Evolutionary conservation across 2,329 filamentous ascomycete species (phyloP), one percentile per base, ranked within the genome.

Genomic region (Aureobasidium sp.): DNA sequence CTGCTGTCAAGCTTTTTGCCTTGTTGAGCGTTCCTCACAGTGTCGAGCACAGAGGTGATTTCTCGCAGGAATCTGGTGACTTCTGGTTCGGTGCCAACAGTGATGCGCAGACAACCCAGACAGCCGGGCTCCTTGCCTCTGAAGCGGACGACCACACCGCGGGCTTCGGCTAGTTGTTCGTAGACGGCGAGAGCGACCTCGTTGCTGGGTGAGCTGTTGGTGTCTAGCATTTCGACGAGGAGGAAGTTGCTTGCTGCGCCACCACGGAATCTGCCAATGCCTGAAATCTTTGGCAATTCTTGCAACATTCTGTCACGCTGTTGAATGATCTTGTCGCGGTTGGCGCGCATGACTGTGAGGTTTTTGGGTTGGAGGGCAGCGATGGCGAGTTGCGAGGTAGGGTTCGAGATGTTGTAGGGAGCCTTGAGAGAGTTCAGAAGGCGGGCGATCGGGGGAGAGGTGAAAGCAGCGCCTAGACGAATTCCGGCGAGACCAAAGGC

Each of bases 401-500:
- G 94, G 72, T 91, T 95, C 5, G 94, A 92, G 73, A 99, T 91
- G 80, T 98, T 98, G 83, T 99, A 99, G 0, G 96, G 96, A 0
- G 96, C 95, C 81, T 98, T 98, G 74, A 99, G 85, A 76, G 87
- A 94, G 82, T 99, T 99, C 64, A 99, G 85, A 16, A 99, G 84
- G 20, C 82, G 80, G 2, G 95, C 94, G 68, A 99, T 91, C 8
- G 89, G 85, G 0, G 90, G 85, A 13, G 90, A 88, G 7, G 93
- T 88, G 76, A 98, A 99, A 0, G 93, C 94, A 10, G 90, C 93
- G 53, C 96, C 96, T 1, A 99, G 86, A 20, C 96, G 87, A 76
- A 99, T 97, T 59, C 95, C 96, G 5, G 96, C 96, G 75, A 99
- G 88, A 33, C 96, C 96, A 75, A 99, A 99, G 0, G 94, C 96